These are phyloP conservation scores for Petunia axillaris DNA, from an alignment of 257 asterid genomes.

Conservation along the genomic window DNA sequence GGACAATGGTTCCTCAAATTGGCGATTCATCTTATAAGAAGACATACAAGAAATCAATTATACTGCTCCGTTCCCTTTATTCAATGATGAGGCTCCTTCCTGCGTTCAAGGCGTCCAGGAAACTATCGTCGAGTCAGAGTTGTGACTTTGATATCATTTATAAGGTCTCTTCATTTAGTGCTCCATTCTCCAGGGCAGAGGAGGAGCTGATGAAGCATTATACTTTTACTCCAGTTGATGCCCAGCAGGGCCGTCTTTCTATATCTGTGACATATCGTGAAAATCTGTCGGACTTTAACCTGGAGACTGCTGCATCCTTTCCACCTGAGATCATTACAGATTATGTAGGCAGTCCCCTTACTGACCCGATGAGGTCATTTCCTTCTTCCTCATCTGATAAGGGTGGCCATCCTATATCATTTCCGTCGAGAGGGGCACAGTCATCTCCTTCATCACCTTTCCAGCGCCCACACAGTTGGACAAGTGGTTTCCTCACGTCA, in stretches of 20 bases:
- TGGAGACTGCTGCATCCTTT: slow-evolving; percentile 65
- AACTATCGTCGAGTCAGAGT: slow-evolving; percentile 59
- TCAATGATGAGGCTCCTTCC: slow-evolving; percentile 94
- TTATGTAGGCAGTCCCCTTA: slow-evolving; percentile 95
- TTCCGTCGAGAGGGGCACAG: slow-evolving; percentile 53
- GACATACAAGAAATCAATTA: slow-evolving; percentile 78
- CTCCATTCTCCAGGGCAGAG: slow-evolving; percentile 83
- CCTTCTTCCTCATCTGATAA: slow-evolving; percentile 56
- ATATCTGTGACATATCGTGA: slow-evolving; percentile 79
- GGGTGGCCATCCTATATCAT: slow-evolving; percentile 51
- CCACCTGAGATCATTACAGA: slow-evolving; percentile 85
- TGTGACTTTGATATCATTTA: slow-evolving; percentile 85
- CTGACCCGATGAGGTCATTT: slow-evolving; percentile 78
- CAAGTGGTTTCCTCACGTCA: slow-evolving; percentile 81
- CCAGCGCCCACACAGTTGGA: slow-evolving; percentile 94
- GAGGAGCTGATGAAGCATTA: slow-evolving; percentile 71
- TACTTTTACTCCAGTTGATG: slow-evolving; percentile 74
- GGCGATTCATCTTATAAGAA: slow-evolving; percentile 75
- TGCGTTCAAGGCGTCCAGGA: slow-evolving; percentile 83
- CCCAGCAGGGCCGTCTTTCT: slow-evolving; percentile 82
- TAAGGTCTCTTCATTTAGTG: slow-evolving; percentile 70
- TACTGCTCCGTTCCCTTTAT: slow-evolving; percentile 70
- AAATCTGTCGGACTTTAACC: slow-evolving; percentile 71
- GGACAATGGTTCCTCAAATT: slow-evolving; percentile 59
- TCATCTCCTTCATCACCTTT: slow-evolving; percentile 55